Conservation (phyloP, 148 eudicot genomes). For the Arctostaphylos glauca region DNA sequence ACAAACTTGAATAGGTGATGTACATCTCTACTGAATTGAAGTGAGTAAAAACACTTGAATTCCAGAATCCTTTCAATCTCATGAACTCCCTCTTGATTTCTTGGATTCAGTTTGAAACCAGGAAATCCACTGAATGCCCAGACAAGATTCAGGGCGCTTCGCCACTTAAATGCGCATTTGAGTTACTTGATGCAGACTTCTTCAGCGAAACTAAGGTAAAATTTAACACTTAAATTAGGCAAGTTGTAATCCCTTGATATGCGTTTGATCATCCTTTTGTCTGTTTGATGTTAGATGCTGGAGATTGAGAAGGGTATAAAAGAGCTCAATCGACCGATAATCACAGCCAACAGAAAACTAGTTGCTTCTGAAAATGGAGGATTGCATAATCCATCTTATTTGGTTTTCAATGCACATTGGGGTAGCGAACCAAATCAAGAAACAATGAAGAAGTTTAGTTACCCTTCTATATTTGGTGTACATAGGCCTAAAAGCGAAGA, state of each 20-base stretch:
- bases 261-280: neutral
- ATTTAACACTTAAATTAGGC: neutral
- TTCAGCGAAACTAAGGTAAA: constrained; percentile 58
- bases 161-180: constrained; percentile 33
- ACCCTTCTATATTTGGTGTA: constrained; percentile 45
- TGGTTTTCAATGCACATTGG: constrained; percentile 69
- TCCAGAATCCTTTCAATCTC: neutral
- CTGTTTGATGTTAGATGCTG: constrained; percentile 37
- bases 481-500: constrained; percentile 62
- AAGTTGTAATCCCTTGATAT: neutral
- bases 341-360: constrained; percentile 49
- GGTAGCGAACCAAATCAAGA: constrained; percentile 24
- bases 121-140: constrained; percentile 21
- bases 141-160: constrained; percentile 22
- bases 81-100: constrained; percentile 6
- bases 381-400: constrained; percentile 57
- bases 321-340: constrained; percentile 63
- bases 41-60: too few species aligned
- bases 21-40: neutral
- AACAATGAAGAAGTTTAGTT: constrained; percentile 35
- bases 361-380: constrained; percentile 80
- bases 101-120: constrained; percentile 23
- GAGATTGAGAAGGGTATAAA: constrained; percentile 67
- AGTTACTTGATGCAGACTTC: constrained; percentile 65
- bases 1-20: constrained; percentile 14